These are phyloP conservation scores for Penicillium turbatum DNA, from an alignment of 495 filamentous ascomycete species.

Conservation along the genomic window DNA sequence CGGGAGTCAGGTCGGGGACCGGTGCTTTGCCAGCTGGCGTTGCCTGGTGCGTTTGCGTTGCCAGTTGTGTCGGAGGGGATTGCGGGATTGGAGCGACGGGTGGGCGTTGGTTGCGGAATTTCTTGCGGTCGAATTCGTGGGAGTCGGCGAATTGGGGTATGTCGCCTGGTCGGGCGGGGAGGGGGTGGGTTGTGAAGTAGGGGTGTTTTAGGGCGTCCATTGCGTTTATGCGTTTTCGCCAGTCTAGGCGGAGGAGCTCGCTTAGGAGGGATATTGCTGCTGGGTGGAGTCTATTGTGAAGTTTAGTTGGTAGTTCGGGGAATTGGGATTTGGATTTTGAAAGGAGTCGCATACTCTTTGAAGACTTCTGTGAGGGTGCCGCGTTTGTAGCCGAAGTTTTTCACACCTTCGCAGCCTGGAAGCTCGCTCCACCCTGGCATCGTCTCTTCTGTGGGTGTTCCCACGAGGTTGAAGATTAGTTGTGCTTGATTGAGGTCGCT, in stretches of 20 bases:
- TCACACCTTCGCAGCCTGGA: slow-evolving; percentile 74
- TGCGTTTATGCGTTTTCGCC: slow-evolving; percentile 82
- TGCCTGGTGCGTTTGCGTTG: slow-evolving; percentile 61
- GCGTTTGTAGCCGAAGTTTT: slow-evolving; percentile 55
- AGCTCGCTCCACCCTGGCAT: slow-evolving; percentile 90
- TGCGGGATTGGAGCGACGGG: slow-evolving; percentile 79
- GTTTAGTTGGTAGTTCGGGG: slow-evolving; percentile 13
- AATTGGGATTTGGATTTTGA: neutral
- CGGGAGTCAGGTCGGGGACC: slow-evolving; percentile 30
- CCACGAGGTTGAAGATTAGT: slow-evolving; percentile 89
- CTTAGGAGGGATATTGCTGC: slow-evolving; percentile 72
- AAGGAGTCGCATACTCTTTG: slow-evolving; percentile 50
- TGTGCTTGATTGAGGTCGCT: slow-evolving; percentile 87
- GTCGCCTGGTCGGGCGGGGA: slow-evolving; percentile 76
- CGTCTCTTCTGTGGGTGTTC: slow-evolving; percentile 80
- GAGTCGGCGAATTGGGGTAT: slow-evolving; percentile 88
- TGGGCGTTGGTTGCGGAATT: slow-evolving; percentile 74
- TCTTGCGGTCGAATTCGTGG: slow-evolving; percentile 89
- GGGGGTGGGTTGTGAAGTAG: slow-evolving; percentile 76
- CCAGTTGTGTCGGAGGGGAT: slow-evolving; percentile 79
- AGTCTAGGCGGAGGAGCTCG: slow-evolving; percentile 84
- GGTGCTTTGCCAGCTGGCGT: slow-evolving; percentile 52
- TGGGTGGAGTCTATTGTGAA: slow-evolving; percentile 39
- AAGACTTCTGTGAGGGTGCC: slow-evolving; percentile 70
- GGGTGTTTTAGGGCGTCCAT: slow-evolving; percentile 91